phyloP scores from a whole-genome alignment of 202 grass and related monocot species.

The Carex sylvatica region DNA sequence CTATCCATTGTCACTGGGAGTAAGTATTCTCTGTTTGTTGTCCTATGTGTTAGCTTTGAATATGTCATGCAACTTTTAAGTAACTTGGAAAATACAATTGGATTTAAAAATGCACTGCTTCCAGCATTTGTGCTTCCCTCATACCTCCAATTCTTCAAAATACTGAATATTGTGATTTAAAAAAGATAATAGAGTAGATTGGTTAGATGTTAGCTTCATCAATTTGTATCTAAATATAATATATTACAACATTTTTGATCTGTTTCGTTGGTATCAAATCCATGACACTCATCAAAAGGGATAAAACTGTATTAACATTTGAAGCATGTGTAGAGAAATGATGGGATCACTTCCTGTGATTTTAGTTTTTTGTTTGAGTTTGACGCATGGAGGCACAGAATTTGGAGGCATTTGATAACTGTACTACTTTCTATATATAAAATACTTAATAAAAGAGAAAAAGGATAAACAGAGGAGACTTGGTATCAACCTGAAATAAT shows the following conservation, averaged over 20 bases:
- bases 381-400: background rate
- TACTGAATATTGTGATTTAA: background rate
- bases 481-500: background rate
- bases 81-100: background rate
- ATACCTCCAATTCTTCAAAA: background rate
- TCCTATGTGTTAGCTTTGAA: background rate
- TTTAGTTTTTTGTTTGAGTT: background rate
- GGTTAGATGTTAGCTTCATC: background rate
- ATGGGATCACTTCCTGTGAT: background rate
- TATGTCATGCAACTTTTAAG: background rate
- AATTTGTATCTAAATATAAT: background rate
- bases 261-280: background rate
- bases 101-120: too few species aligned
- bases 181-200: background rate
- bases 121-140: too few species aligned
- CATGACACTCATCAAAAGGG: background rate
- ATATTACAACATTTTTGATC: background rate
- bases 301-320: background rate
- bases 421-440: background rate
- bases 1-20: constrained; percentile 88
- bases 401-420: background rate
- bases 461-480: background rate
- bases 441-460: background rate
- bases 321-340: background rate
- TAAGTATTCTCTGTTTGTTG: constrained; percentile 26